These are phyloP conservation scores for Nannochloropsis gaditana DNA, from an alignment of 108 stramenopile species.

Conservation along the genomic window DNA sequence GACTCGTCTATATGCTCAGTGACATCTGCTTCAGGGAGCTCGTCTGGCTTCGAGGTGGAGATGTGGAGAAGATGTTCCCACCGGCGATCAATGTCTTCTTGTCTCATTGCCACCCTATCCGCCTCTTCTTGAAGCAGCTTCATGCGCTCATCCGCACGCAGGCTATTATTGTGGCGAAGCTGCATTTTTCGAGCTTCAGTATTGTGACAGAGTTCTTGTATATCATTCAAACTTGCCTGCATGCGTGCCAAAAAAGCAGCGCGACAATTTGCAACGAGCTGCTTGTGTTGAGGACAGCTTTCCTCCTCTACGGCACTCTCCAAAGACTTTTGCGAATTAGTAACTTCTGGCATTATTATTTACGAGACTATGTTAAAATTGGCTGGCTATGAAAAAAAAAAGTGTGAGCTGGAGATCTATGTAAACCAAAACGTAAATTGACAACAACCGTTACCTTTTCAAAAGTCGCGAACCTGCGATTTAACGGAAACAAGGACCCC, in stretches of 20 bases:
- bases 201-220: not conserved
- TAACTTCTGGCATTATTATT: no score
- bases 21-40: not conserved
- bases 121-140: not conserved
- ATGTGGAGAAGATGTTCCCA: constrained; percentile 2
- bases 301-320: not conserved
- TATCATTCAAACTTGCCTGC: not conserved
- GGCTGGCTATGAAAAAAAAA: no score
- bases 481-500: no score
- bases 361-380: no score
- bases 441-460: no score
- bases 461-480: no score
- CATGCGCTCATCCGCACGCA: not conserved
- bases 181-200: not conserved
- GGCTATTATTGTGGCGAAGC: not conserved
- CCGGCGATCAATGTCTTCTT: not conserved
- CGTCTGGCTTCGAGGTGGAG: not conserved
- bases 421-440: no score
- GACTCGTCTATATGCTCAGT: not conserved
- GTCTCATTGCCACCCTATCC: not conserved
- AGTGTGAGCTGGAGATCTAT: no score
- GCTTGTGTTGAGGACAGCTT: not conserved
- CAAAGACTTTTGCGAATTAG: no score
- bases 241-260: not conserved
- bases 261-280: not conserved